Percentiles rank a stretch among this genome's conserved stretches.
These are phyloP conservation scores for Capsicum rhomboideum DNA, from an alignment of 257 asterid species.

Conservation along the genomic window DNA sequence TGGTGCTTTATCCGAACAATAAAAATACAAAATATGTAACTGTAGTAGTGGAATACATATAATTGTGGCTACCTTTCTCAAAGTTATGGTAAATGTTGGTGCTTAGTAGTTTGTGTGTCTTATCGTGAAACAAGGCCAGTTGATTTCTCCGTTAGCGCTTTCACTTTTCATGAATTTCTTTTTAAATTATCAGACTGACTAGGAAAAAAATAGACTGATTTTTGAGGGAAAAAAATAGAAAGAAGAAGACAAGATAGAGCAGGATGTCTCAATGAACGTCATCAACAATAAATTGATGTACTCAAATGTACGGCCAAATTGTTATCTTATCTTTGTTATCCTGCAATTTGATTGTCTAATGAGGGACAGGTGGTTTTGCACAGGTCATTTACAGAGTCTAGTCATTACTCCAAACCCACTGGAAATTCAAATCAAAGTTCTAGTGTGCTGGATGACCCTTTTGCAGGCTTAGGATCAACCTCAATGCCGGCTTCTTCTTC, in stretches of 20 bases:
- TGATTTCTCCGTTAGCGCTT: neutral
- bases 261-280: neutral
- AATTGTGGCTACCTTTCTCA: neutral
- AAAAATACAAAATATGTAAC: neutral
- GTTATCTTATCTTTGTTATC: neutral
- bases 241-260: neutral
- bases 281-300: neutral
- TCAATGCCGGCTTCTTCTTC: conserved; percentile 45
- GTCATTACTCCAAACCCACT: conserved; percentile 48
- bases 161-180: neutral
- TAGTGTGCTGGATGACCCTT: conserved; percentile 55
- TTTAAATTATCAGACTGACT: neutral
- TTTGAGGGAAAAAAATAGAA: neutral
- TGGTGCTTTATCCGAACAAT: neutral
- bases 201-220: neutral
- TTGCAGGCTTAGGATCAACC: conserved; percentile 59
- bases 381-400: conserved; percentile 67
- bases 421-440: conserved; percentile 37
- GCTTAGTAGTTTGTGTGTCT: neutral
- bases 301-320: neutral
- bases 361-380: conserved; percentile 2
- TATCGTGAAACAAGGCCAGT: neutral
- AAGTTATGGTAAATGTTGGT: neutral
- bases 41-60: neutral
- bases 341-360: neutral